Conservation (phyloP, 208 protist genomes). For the Phytomonas francai region DNA sequence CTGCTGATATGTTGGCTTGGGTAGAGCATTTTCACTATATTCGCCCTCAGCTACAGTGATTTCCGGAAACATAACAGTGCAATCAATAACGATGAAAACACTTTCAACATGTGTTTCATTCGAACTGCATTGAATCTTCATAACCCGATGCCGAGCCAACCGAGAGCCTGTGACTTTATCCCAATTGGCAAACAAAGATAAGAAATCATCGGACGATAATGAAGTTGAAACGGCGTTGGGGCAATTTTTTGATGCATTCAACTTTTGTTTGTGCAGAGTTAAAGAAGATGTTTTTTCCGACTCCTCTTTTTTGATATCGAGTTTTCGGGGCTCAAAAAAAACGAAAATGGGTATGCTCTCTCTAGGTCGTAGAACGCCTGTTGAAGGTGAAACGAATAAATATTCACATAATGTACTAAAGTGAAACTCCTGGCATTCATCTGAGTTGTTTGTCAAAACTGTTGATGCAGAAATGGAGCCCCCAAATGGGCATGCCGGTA, state of each 20-base stretch:
- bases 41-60: neutral
- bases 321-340: conserved; percentile 13
- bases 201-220: neutral
- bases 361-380: conserved; percentile 23
- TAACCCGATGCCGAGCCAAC: neutral
- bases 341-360: conserved; percentile 20
- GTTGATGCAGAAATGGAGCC: conserved; percentile 19
- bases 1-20: neutral
- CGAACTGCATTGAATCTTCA: neutral
- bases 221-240: neutral
- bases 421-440: conserved; percentile 13
- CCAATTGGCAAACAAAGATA: neutral
- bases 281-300: neutral
- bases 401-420: conserved; percentile 13
- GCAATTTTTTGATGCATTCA: neutral
- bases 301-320: neutral
- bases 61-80: neutral
- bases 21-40: neutral
- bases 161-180: neutral
- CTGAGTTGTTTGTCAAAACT: conserved; percentile 20
- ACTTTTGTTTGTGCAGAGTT: neutral
- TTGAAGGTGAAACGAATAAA: conserved; percentile 20
- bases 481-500: conserved; percentile 22
- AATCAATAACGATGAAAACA: neutral
- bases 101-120: neutral